Percentiles rank a stretch among this genome's conserved stretches.
Conservation (phyloP, 192 early-diverging fungal genomes). For the Fimicolochytrium jonesii region DNA sequence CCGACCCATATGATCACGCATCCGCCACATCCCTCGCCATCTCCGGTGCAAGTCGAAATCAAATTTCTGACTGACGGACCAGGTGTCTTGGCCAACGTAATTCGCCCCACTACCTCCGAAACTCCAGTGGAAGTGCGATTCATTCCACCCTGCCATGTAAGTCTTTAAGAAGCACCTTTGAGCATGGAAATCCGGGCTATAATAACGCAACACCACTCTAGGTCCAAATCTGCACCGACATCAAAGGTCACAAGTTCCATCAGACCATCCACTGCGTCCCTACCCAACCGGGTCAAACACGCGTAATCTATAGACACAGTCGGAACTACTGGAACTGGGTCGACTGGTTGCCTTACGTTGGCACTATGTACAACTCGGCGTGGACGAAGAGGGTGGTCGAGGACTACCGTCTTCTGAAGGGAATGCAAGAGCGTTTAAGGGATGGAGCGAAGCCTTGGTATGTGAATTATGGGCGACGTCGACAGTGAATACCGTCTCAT, state of each 20-base stretch:
- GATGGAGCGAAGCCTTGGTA: constrained; percentile 22
- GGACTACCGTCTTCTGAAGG: constrained; percentile 3
- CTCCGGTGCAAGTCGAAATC: constrained; percentile 20
- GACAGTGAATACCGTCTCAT: too few relatives aligned
- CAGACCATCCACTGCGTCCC: constrained; percentile 26
- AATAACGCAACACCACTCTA: not conserved
- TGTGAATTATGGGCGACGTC: too few relatives aligned
- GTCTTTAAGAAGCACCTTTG: not conserved
- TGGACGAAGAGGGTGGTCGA: constrained; percentile 12
- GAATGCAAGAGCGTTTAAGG: constrained; percentile 19
- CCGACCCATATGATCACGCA: constrained; percentile 7
- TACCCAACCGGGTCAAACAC: constrained; percentile 7
- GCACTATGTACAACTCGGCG: constrained; percentile 12
- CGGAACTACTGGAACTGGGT: constrained; percentile 24
- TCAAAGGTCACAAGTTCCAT: constrained; percentile 13
- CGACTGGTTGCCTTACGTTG: constrained; percentile 22
- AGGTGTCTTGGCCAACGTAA: constrained; percentile 8
- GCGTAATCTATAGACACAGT: constrained; percentile 21
- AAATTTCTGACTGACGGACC: constrained; percentile 8
- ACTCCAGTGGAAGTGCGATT: constrained; percentile 17
- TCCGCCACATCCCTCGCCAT: constrained; percentile 4
- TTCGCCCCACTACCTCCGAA: constrained; percentile 6
- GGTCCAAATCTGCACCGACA: constrained; percentile 16
- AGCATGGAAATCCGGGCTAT: not conserved
- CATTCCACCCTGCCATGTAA: constrained; percentile 27